These are phyloP conservation scores for Lachnellula hyalina DNA, from an alignment of 2,329 filamentous ascomycete genomes.

Conservation along the genomic window DNA sequence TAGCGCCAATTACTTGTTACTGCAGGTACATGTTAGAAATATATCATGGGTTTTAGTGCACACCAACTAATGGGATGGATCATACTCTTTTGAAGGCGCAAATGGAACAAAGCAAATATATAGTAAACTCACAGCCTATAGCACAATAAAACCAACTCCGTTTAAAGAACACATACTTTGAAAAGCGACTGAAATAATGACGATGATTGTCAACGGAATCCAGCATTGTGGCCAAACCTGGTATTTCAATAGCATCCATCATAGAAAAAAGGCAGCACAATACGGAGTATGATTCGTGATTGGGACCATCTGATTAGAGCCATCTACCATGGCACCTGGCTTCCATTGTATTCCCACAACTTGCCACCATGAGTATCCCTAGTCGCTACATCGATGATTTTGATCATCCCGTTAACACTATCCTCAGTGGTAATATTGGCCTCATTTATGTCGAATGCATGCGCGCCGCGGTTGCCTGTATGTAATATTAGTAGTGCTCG, in stretches of 20 bases:
- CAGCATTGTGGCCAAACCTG: not conserved
- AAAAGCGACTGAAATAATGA: not conserved
- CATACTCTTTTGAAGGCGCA: not conserved
- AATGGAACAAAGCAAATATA: not conserved
- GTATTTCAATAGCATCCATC: not conserved
- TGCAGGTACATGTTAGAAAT: not conserved
- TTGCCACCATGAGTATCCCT: slow-evolving; percentile 12
- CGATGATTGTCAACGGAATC: not conserved
- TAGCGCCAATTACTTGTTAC: not conserved
- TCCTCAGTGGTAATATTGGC: slow-evolving; percentile 19
- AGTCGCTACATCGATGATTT: slow-evolving; percentile 9
- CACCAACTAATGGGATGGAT: not conserved
- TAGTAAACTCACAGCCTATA: not conserved
- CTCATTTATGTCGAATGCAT: slow-evolving; percentile 13
- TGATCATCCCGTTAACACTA: slow-evolving; percentile 13
- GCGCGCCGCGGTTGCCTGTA: slow-evolving; percentile 19
- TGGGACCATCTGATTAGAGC: not conserved
- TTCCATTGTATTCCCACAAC: slow-evolving; percentile 6
- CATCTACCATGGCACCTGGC: slow-evolving; percentile 5
- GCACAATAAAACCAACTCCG: not conserved
- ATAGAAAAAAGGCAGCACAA: not conserved
- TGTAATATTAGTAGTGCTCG: not conserved
- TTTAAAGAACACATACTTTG: not conserved
- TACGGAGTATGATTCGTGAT: too few species aligned
- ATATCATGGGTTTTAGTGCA: not conserved